phyloP scores from a whole-genome alignment of 2,329 filamentous ascomycete genomes.

The Sclerotiophoma versabilis region DNA sequence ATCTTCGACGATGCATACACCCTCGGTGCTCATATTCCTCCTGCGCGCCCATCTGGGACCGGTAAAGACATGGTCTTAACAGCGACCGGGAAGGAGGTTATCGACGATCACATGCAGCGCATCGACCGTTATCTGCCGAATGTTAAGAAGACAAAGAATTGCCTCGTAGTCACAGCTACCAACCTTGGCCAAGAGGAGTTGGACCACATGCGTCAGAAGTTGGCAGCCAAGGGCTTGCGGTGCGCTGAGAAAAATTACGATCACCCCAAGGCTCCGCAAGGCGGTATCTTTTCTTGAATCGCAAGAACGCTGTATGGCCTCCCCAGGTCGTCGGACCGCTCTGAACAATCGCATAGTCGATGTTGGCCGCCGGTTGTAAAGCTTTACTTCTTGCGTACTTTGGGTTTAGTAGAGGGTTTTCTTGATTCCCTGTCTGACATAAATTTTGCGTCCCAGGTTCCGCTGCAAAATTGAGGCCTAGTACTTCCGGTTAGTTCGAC shows the following conservation, averaged over 20 bases:
- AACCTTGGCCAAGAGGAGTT: neutral
- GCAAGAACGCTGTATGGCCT: neutral
- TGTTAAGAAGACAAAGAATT: neutral
- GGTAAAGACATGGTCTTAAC: neutral
- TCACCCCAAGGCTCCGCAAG: neutral
- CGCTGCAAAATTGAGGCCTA: no score
- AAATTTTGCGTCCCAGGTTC: no score
- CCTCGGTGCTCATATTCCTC: neutral
- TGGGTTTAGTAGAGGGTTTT: no score
- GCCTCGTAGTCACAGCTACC: neutral
- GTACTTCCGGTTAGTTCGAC: no score
- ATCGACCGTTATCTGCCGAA: neutral
- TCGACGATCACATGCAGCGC: neutral
- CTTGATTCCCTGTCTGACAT: no score
- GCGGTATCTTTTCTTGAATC: neutral
- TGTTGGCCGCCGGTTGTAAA: no score
- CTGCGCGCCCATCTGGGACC: neutral
- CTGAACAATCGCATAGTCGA: no score
- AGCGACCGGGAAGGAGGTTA: neutral
- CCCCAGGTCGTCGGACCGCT: neutral
- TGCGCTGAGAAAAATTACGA: neutral
- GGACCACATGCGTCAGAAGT: neutral
- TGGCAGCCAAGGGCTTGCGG: neutral
- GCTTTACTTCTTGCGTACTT: no score
- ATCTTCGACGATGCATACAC: neutral